These are phyloP conservation scores for Vaccinium corymbosum DNA, from an alignment of 148 eudicot species.

Conservation along the genomic window DNA sequence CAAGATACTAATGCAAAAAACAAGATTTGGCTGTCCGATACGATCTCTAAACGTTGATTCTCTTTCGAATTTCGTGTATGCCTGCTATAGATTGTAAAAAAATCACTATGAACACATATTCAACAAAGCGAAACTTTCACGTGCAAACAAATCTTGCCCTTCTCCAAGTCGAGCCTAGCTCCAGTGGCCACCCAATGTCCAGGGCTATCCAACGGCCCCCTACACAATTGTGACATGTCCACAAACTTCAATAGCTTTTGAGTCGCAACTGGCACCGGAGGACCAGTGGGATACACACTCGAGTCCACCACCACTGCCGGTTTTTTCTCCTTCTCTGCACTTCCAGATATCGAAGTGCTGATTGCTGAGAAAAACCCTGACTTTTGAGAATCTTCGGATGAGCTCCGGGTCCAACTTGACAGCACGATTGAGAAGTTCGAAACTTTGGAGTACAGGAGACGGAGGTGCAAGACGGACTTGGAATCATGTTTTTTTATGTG, in stretches of 20 bases:
- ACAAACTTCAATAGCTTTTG: conserved; percentile 61
- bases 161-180: conserved; percentile 57
- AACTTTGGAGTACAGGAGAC: conserved; percentile 54
- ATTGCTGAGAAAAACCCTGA: conserved; percentile 38
- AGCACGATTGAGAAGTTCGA: conserved; percentile 32
- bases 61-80: no score
- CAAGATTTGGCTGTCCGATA: not conserved
- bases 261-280: conserved; percentile 57
- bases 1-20: not conserved
- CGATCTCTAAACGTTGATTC: not conserved
- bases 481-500: conserved; percentile 45
- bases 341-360: conserved; percentile 42
- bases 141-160: conserved; percentile 56
- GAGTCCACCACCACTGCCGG: conserved; percentile 60
- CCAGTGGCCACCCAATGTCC: conserved; percentile 88
- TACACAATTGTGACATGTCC: conserved; percentile 49
- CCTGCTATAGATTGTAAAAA: not conserved
- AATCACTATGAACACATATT: conserved; percentile 19
- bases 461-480: conserved; percentile 57
- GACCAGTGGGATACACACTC: conserved; percentile 61
- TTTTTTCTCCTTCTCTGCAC: conserved; percentile 35
- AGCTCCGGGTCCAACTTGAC: conserved; percentile 54
- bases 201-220: conserved; percentile 67
- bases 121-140: conserved; percentile 72
- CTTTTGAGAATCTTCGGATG: conserved; percentile 39